phyloP scores from a whole-genome alignment of 345 rosid genomes.

The Syzygium aromaticum region DNA sequence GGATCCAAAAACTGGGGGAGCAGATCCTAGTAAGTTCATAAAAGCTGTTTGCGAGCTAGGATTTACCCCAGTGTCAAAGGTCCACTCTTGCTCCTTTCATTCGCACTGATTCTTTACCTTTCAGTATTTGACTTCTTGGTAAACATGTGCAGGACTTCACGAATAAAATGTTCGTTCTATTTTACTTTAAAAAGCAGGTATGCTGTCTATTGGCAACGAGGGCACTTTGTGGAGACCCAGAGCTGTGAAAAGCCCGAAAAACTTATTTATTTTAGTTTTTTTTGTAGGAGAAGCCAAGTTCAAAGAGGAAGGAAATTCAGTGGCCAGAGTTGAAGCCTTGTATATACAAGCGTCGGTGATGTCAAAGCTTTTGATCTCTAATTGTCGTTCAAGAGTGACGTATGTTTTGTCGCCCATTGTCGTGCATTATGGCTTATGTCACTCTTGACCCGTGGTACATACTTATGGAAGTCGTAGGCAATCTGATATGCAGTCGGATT shows the following conservation, averaged over 20 bases:
- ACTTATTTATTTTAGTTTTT: conserved; percentile 16
- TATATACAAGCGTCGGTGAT: conserved; percentile 76
- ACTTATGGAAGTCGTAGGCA: not conserved
- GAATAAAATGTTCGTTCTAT: conserved; percentile 78
- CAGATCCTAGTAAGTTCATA: conserved; percentile 65
- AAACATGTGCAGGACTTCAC: conserved; percentile 56
- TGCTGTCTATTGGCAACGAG: not conserved
- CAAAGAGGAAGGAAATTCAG: conserved; percentile 38
- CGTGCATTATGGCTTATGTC: fast-evolving
- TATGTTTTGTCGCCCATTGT: not conserved
- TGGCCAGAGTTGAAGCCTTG: conserved; percentile 97
- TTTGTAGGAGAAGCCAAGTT: conserved; percentile 44
- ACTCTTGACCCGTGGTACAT: not conserved
- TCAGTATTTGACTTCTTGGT: not conserved
- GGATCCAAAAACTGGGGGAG: conserved; percentile 86
- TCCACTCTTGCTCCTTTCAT: conserved; percentile 3
- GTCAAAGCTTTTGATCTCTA: not conserved
- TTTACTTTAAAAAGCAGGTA: conserved; percentile 82
- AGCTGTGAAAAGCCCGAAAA: conserved; percentile 2
- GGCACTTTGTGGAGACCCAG: not conserved
- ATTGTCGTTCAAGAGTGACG: not conserved
- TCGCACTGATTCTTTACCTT: not conserved
- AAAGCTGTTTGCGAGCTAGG: conserved; percentile 76
- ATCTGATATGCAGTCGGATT: not conserved
- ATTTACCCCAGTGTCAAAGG: conserved; percentile 47